A percentile compares a stretch with the other conserved stretches of the same genome.
Evolutionary conservation across 1,284 basidiomycete genomes (phyloP).

Genomic region (Lentinula novae-zelandiae): DNA sequence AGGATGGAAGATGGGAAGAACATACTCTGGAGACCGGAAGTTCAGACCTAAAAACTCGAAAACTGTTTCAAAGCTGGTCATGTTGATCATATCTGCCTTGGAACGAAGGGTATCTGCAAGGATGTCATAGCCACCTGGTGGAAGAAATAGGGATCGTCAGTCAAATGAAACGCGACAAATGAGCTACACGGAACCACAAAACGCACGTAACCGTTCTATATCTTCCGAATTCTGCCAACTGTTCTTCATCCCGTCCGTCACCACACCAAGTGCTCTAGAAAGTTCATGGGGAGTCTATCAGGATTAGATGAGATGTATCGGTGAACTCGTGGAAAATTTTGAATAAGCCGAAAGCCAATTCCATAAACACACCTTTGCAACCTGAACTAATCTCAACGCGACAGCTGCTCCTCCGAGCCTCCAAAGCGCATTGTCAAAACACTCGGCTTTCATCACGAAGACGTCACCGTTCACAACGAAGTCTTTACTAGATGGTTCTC

Average conservation of each 20-base stretch:
- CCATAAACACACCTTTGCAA: conserved; percentile 55
- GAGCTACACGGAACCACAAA: too few species aligned
- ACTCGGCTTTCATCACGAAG: conserved; percentile 53
- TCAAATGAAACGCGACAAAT: background rate
- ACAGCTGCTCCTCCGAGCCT: conserved; percentile 82
- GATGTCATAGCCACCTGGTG: conserved; percentile 82
- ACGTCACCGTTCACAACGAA: conserved; percentile 54
- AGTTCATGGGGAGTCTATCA: conserved; percentile 69
- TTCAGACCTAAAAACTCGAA: conserved; percentile 85
- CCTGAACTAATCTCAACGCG: conserved; percentile 71
- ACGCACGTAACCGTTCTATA: conserved; percentile 80
- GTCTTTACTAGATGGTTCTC: conserved; percentile 15
- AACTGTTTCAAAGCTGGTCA: conserved; percentile 72
- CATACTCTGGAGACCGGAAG: conserved; percentile 77
- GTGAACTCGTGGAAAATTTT: background rate
- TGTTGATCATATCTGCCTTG: conserved; percentile 76
- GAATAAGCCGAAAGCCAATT: too few species aligned
- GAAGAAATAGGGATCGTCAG: background rate
- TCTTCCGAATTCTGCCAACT: conserved; percentile 93
- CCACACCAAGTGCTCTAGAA: conserved; percentile 65
- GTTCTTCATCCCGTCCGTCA: conserved; percentile 75
- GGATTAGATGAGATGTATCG: background rate
- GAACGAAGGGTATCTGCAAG: conserved; percentile 70
- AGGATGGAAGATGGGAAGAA: conserved; percentile 10
- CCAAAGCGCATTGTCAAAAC: conserved; percentile 79